Evolutionary conservation across 1,284 basidiomycete genomes (phyloP).

Genomic region (Sanguinoderma infundibulare): DNA sequence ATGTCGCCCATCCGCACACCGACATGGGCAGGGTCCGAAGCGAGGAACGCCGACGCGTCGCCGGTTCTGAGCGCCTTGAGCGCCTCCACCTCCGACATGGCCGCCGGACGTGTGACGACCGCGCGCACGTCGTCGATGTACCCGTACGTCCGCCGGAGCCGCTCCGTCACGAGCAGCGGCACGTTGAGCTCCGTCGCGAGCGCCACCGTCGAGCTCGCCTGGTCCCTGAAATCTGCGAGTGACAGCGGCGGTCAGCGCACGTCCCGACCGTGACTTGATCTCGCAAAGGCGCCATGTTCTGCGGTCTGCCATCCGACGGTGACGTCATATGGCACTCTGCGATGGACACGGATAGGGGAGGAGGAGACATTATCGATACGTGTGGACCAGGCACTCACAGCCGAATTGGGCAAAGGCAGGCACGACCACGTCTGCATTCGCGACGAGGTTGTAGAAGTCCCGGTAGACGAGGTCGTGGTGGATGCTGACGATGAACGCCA

Average conservation of each 20-base stretch:
- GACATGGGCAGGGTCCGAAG: constrained; percentile 19
- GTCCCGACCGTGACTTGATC: not conserved
- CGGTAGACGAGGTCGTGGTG: constrained; percentile 36
- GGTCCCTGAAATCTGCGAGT: constrained; percentile 33
- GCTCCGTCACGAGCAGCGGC: constrained; percentile 41
- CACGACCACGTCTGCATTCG: constrained; percentile 41
- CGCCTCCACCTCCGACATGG: constrained; percentile 41
- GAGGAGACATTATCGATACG: not conserved
- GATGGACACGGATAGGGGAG: not conserved
- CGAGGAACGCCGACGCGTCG: constrained; percentile 22
- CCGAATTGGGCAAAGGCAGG: constrained; percentile 39
- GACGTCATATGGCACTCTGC: not conserved
- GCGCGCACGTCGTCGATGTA: constrained; percentile 42
- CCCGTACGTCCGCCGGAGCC: constrained; percentile 39
- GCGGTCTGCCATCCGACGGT: not conserved
- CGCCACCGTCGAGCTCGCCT: constrained; percentile 44
- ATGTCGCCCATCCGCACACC: constrained; percentile 18
- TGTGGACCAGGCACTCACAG: constrained; percentile 14
- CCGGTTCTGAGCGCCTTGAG: constrained; percentile 39
- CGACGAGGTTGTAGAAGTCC: constrained; percentile 41
- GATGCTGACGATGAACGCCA: constrained; percentile 38
- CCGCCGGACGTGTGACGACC: constrained; percentile 41
- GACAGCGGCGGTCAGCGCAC: not conserved
- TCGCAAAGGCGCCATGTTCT: not conserved
- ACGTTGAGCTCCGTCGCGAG: constrained; percentile 43